Evolutionary conservation across 768 basidiomycete genomes (phyloP), one percentile per base, ranked within the genome.

Genomic region (Trametes maxima): DNA sequence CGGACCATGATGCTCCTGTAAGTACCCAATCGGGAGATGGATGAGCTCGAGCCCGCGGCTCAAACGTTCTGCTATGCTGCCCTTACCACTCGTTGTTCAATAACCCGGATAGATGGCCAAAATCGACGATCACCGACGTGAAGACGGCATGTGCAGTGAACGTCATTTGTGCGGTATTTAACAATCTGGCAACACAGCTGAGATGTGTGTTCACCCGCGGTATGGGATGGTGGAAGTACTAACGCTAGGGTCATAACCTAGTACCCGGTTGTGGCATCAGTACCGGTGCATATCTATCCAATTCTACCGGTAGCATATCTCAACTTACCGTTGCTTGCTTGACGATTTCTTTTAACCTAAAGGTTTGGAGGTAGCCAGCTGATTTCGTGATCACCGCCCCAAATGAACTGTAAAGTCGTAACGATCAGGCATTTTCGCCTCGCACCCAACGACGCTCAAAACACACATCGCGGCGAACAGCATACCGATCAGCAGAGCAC

Each of bases 1-100:
- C 46, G 11, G 25, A 62, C 60, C 47, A 52, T 46, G 12, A 62
- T 62, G 36, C 50, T 57, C 60, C 60, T 62, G 49, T 24, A 25
- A 5, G 2, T 16, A 28, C 17, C 5, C 10, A 14, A 22, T 24
- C 19, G 13, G 25, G 5, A n/a, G 7, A 37, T 6, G 33, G 12
- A 2, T 6, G 3, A 21, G 5, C 0, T 1, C 21, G 11, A 13
- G 21, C 19, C 19, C 25, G 22, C 21, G 39, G 16, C 36, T 19
- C 7, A 1, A 28, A 24, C 1, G 16, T 13, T 2, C 1, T n/a
- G n/a, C n/a, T 10, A 22, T 1, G n/a, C 12, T 48, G 39, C 10
- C 3, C 57, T 58, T 3, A 54, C 62, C 56, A 47, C 10, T 54
- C 45, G 21, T 33, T 25, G 11, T 48, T 12, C 19, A 54, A 10